Base-by-base conservation (phyloP, 257 asterid genomes). In the Primulina tabacum region DNA sequence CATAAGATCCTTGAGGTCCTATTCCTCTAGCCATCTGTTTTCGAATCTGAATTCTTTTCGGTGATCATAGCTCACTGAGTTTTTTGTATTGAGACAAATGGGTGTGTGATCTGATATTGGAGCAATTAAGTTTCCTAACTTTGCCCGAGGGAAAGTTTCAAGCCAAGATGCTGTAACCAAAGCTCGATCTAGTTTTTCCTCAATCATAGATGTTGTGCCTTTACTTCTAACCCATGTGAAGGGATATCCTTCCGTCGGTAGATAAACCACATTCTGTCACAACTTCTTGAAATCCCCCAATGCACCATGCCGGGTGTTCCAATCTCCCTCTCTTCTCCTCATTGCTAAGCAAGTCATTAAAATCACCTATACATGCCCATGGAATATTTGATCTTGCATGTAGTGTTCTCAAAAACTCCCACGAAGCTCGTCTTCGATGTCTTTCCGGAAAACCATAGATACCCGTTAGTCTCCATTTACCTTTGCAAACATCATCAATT, bases 71-170 rank as follows among this genome's bases (percentile, higher is more conserved):
- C 20, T 52, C 18, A 11, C 18, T 9, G 24, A 1, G 0, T 0
- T 52, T 12, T 11, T 4, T 0, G 58, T 52, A 3, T 12, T n/a
- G 18, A 52, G 58, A 0, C 17, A 52, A 3, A 52, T 11, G 1
- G 58, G 58, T 52, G 58, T 11, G 20, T 52, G 20, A 52, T 52
- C 58, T 52, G 58, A 52, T n/a, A 52, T n/a, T 52, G 58, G 58
- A 14, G 58, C 58, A 2, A 52, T n/a, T n/a, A 12, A 52, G 1
- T 12, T 52, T 52, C 0, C 37, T 30, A 33, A 33, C 37, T 33
- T 33, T 33, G 37, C 37, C 0, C 6, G 7, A 1, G 20, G 58
- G 7, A 52, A 52, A 52, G 1, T 2, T 3, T 0, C 20, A 12
- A 52, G 17, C 58, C 58, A 52, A 9, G 17, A 0, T 11, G 4